Evolutionary conservation across 306 rosid species (phyloP), one percentile per base, ranked within the genome.

Genomic region (Begonia peltatifolia): DNA sequence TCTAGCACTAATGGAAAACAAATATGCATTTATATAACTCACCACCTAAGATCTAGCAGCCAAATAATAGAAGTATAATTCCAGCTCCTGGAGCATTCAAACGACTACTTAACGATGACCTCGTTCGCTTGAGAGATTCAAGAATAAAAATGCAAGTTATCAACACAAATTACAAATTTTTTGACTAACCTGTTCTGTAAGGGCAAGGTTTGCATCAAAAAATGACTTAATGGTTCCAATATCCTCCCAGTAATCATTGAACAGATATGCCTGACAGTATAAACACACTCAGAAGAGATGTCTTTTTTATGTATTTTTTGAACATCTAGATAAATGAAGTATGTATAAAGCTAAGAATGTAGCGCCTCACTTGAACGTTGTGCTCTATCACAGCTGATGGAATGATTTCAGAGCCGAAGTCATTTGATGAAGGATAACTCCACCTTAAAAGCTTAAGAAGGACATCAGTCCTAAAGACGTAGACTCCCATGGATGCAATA

Each of bases 401-500:
- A 51, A 90, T 80, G 65, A 90, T 83, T 71, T 90, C 99, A 42
- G 99, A 90, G 54, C 94, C 99, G 10, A 90, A 90, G 76, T 90
- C 99, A 68, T 86, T 90, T 68, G 71, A 75, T 11, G 76, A 58
- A 59, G 99, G 87, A 66, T 63, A 71, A 46, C 75, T 78, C 76
- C 71, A 73, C 67, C 71, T 69, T 64, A 90, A 55, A 46, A 90
- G 77, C 71, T 81, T 74, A 53, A 90, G 76, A 15, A 90, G 78
- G 61, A 80, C 72, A 36, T 90, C 99, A 42, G 94, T 83, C 74
- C 72, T 74, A 57, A 90, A 90, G 11, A 90, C 86, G 41, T 90
- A 90, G 55, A 90, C 92, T 56, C 99, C 95, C 99, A 90, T 90
- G n/a, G 99, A 90, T 54, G 95, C 99, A 67, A 90, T 86, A 61